These are phyloP conservation scores for Aristolochia fimbriata DNA, from an alignment of 164 flowering plant genomes.

Conservation along the genomic window DNA sequence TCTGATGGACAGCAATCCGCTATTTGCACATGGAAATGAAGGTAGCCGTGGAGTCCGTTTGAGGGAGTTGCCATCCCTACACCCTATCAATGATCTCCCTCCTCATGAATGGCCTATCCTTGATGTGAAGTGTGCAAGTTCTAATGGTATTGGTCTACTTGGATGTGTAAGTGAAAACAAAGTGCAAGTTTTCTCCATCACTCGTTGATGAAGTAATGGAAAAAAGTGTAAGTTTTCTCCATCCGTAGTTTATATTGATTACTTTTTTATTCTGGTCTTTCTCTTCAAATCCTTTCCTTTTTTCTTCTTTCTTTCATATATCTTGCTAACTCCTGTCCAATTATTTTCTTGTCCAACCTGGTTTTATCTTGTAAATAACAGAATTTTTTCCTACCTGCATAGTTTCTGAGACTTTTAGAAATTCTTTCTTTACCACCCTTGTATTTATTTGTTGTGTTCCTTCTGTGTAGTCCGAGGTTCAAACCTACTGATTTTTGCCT, in stretches of 20 bases:
- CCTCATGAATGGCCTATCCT: conserved; percentile 34
- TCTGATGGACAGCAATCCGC: conserved; percentile 13
- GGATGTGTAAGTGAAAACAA: conserved; percentile 58
- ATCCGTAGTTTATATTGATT: no score
- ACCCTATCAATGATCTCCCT: conserved; percentile 25
- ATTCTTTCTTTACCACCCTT: no score
- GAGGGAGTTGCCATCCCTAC: conserved; percentile 55
- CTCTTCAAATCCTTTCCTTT: not conserved
- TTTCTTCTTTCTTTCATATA: not conserved
- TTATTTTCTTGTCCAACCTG: no score
- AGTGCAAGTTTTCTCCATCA: conserved; percentile 53
- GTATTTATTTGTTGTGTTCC: no score
- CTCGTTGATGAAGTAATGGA: conserved; percentile 8
- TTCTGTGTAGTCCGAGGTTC: no score
- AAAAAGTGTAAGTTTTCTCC: not conserved
- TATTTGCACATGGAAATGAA: conserved; percentile 71
- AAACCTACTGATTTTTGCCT: no score
- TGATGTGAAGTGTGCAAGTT: conserved; percentile 46
- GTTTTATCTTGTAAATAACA: no score
- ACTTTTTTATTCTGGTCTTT: not conserved
- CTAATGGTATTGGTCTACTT: conserved; percentile 29
- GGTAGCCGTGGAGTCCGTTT: conserved; percentile 29
- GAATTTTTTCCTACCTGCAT: no score
- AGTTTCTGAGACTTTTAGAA: no score
- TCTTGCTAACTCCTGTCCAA: no score